Evolutionary conservation across 2,329 filamentous ascomycete species (phyloP).

Genomic region (Claviceps lovelessii): DNA sequence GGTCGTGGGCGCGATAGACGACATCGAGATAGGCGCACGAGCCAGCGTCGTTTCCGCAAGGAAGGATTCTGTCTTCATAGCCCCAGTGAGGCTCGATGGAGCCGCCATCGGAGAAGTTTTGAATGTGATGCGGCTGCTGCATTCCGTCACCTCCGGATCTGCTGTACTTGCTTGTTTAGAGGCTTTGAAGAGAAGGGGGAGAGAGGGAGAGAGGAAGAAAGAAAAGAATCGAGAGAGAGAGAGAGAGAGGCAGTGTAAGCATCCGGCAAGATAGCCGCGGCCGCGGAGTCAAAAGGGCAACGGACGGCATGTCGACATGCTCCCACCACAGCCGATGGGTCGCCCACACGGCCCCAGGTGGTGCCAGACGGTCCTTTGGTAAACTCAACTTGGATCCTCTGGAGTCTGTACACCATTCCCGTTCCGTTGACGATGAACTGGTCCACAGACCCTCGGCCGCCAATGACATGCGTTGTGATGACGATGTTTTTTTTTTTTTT

Average conservation of each 20-base stretch:
- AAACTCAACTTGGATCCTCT: too few relatives aligned
- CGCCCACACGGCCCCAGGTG: too few relatives aligned
- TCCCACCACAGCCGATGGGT: neutral
- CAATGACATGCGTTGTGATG: too few relatives aligned
- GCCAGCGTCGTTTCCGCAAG: slow-evolving; percentile 31
- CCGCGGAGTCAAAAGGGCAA: neutral
- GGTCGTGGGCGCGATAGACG: slow-evolving; percentile 34
- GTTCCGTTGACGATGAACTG: neutral
- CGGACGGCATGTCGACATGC: neutral
- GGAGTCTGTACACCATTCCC: neutral
- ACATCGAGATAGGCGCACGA: slow-evolving; percentile 36
- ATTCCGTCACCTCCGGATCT: neutral
- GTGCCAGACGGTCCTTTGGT: too few relatives aligned
- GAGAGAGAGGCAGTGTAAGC: neutral
- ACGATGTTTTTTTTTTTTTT: too few relatives aligned
- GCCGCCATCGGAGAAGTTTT: slow-evolving; percentile 24
- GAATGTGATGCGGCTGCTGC: slow-evolving; percentile 22
- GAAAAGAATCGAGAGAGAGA: too few relatives aligned
- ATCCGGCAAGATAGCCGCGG: too few relatives aligned
- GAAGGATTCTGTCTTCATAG: slow-evolving; percentile 29
- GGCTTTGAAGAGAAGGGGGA: neutral
- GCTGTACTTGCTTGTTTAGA: too few relatives aligned
- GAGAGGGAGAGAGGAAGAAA: neutral
- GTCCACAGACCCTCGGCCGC: too few relatives aligned
- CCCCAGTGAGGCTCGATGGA: slow-evolving; percentile 31